phyloP scores from a whole-genome alignment of 805 yeast genomes.

The Starmerella apis region DNA sequence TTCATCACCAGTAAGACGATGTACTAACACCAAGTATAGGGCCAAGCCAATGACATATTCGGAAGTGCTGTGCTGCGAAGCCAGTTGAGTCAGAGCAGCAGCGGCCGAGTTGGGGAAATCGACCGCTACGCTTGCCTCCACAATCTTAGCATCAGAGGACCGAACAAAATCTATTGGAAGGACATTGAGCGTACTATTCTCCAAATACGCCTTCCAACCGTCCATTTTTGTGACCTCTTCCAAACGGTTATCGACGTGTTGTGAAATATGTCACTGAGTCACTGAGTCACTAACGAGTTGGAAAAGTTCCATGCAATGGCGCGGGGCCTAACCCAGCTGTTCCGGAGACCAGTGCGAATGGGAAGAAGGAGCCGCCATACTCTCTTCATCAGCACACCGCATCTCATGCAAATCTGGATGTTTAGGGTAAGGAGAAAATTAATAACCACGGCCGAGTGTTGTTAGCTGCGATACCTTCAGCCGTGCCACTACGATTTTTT shows the following conservation, averaged over 20 bases:
- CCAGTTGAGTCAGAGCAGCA: slow-evolving; percentile 18
- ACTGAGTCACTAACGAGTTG: neutral
- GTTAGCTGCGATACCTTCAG: neutral
- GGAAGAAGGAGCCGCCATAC: neutral
- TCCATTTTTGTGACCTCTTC: no score
- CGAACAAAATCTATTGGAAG: slow-evolving; percentile 80
- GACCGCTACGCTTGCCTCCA: slow-evolving; percentile 47
- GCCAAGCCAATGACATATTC: slow-evolving; percentile 49
- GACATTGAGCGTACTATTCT: slow-evolving; percentile 64
- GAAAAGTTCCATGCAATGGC: neutral
- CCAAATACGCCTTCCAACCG: slow-evolving; percentile 18
- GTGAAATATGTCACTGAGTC: neutral
- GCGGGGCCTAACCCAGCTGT: slow-evolving; percentile 4
- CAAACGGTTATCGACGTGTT: neutral
- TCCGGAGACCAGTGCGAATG: neutral
- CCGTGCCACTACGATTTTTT: slow-evolving; percentile 4
- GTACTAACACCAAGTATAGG: slow-evolving; percentile 57
- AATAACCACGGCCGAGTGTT: slow-evolving; percentile 1
- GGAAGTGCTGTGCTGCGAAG: slow-evolving; percentile 24
- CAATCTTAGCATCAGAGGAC: slow-evolving; percentile 57
- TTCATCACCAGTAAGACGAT: slow-evolving; percentile 85
- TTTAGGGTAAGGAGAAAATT: slow-evolving; percentile 6
- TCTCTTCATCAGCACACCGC: neutral
- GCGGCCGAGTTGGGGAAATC: slow-evolving; percentile 25
- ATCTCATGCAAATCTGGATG: no score